A percentile compares a stretch with the other conserved stretches of the same genome.
phyloP scores from a whole-genome alignment of 2,329 filamentous ascomycete species.

The Septoria linicola region DNA sequence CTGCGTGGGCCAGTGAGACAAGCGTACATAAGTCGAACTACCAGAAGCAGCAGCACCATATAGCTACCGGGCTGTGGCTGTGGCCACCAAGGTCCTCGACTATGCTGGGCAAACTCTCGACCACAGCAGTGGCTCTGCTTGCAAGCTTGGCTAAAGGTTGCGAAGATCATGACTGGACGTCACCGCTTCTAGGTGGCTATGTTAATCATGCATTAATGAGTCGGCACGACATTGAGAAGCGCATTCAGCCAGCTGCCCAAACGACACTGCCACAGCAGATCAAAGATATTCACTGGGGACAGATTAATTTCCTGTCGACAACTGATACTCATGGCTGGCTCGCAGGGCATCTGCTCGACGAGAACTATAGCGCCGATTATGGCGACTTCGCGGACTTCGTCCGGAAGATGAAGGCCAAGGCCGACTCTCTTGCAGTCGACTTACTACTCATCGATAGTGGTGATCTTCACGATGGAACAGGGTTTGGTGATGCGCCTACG shows the following conservation, averaged over 20 bases:
- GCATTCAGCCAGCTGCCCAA: slow-evolving; percentile 23
- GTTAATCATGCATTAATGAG: slow-evolving; percentile 23
- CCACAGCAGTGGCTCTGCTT: slow-evolving; percentile 15
- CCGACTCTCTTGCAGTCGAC: slow-evolving; percentile 58
- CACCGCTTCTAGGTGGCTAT: slow-evolving; percentile 21
- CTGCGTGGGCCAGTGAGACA: no score
- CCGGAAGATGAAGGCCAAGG: slow-evolving; percentile 59
- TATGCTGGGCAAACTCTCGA: slow-evolving; percentile 17
- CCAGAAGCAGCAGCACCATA: no score
- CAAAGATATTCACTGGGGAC: slow-evolving; percentile 28
- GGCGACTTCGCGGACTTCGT: slow-evolving; percentile 64
- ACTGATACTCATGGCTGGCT: slow-evolving; percentile 64
- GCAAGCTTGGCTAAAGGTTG: slow-evolving; percentile 16
- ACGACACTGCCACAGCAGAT: slow-evolving; percentile 26
- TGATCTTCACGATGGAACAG: slow-evolving; percentile 66
- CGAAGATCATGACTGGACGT: slow-evolving; percentile 27
- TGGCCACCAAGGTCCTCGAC: slow-evolving; percentile 5
- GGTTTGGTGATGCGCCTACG: slow-evolving; percentile 51
- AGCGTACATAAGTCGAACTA: no score
- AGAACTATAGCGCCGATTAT: slow-evolving; percentile 66
- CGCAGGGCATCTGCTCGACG: slow-evolving; percentile 52
- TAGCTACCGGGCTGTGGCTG: no score
- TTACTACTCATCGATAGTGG: slow-evolving; percentile 62
- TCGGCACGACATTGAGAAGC: slow-evolving; percentile 18
- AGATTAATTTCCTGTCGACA: slow-evolving; percentile 40